A percentile compares a stretch with the other conserved stretches of the same genome.
phyloP scores from a whole-genome alignment of 2,329 filamentous ascomycete species.

The Raffaelea albimanens region DNA sequence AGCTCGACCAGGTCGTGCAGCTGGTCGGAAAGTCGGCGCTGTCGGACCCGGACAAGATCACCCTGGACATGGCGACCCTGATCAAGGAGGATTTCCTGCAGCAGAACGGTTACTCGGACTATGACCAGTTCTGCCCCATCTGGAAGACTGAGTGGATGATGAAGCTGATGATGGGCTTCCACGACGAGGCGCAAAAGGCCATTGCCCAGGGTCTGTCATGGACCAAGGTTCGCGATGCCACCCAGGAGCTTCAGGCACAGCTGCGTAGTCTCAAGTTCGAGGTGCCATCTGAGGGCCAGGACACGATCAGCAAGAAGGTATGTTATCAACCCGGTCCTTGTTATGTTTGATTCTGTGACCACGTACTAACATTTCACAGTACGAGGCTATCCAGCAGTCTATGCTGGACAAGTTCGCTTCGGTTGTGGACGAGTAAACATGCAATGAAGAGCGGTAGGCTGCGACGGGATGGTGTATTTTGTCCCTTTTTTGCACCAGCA shows the following conservation, averaged over 20 bases:
- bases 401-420: conserved; percentile 98
- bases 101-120: conserved; percentile 98
- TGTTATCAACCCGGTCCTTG: conserved; percentile 15
- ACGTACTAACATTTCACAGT: conserved; percentile 49
- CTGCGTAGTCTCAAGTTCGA: conserved; percentile 96
- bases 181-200: conserved; percentile 95
- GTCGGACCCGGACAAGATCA: conserved; percentile 97
- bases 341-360: neutral
- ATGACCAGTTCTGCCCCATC: conserved; percentile 97
- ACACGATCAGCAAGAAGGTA: conserved; percentile 75
- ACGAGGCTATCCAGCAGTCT: conserved; percentile 80
- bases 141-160: conserved; percentile 99
- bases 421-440: conserved; percentile 90
- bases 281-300: conserved; percentile 75
- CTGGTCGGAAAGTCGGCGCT: conserved; percentile 95
- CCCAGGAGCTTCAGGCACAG: conserved; percentile 72
- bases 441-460: too few species aligned
- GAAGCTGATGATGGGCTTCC: conserved; percentile 97
- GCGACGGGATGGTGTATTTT: too few species aligned
- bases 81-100: conserved; percentile 98
- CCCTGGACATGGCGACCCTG: conserved; percentile 79
- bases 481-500: too few species aligned
- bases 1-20: conserved; percentile 97
- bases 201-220: conserved; percentile 84
- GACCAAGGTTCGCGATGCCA: conserved; percentile 87